These are phyloP conservation scores for Diaporthe ampelina DNA, from an alignment of 2,329 filamentous ascomycete genomes.

Conservation along the genomic window DNA sequence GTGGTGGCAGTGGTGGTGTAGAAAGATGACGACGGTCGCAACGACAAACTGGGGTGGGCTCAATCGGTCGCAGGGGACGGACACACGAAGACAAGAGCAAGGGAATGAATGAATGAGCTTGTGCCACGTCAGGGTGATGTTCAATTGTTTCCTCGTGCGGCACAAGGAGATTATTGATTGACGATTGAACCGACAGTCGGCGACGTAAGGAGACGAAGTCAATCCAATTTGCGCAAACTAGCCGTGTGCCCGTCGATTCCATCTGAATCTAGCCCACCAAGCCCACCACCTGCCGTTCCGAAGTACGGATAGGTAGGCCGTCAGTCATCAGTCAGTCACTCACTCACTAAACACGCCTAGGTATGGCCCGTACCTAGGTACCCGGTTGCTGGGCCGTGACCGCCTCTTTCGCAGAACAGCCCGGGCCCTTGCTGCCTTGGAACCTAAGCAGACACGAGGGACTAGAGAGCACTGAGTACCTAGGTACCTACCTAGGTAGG, in stretches of 20 bases:
- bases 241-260: constrained; percentile 18
- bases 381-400: constrained; percentile 10
- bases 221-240: constrained; percentile 31
- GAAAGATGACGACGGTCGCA: not conserved
- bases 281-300: constrained; percentile 10
- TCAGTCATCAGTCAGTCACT: too few species aligned
- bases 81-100: not conserved
- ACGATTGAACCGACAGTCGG: constrained; percentile 23
- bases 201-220: constrained; percentile 25
- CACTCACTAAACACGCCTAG: not conserved
- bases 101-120: constrained; percentile 31
- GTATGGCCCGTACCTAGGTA: not conserved
- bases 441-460: not conserved
- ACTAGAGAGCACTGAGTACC: too few species aligned
- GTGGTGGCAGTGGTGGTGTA: too few species aligned
- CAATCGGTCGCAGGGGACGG: constrained; percentile 12
- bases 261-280: not conserved
- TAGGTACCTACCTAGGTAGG: too few species aligned
- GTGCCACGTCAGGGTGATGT: constrained; percentile 33
- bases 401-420: constrained; percentile 13
- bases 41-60: constrained; percentile 1
- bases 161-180: constrained; percentile 25
- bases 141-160: constrained; percentile 4
- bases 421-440: constrained; percentile 4
- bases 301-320: not conserved